Evolutionary conservation across 2,329 filamentous ascomycete genomes (phyloP).

Genomic region (Aspergillus chevalieri): DNA sequence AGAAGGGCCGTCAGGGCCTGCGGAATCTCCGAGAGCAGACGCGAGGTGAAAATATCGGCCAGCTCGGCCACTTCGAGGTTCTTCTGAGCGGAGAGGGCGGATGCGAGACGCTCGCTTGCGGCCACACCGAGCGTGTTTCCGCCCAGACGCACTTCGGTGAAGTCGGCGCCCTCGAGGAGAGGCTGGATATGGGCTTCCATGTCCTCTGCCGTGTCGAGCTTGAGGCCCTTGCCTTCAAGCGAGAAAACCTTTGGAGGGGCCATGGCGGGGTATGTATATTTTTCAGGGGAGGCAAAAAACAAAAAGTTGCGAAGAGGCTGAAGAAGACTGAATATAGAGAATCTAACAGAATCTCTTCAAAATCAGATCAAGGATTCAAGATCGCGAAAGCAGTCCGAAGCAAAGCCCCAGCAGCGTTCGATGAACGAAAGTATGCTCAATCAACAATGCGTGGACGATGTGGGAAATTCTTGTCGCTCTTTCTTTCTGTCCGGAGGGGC

Average conservation of each 20-base stretch:
- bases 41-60: conserved; percentile 95
- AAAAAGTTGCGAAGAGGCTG: neutral
- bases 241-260: conserved; percentile 62
- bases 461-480: neutral
- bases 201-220: conserved; percentile 83
- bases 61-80: conserved; percentile 76
- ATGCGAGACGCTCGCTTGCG: conserved; percentile 77
- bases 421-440: neutral
- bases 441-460: neutral
- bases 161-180: conserved; percentile 62
- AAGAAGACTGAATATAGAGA: neutral
- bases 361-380: neutral
- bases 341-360: neutral
- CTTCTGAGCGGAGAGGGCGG: conserved; percentile 78
- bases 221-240: conserved; percentile 83
- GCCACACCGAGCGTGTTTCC: conserved; percentile 91
- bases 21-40: conserved; percentile 88
- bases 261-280: conserved; percentile 40
- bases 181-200: conserved; percentile 75
- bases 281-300: conserved; percentile 13
- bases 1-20: conserved; percentile 80
- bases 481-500: neutral
- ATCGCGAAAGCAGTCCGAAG: neutral
- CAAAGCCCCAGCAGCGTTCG: neutral
- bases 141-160: conserved; percentile 74